Evolutionary conservation across 495 filamentous ascomycete species (phyloP), one percentile per base, ranked within the genome.

Genomic region (Pyrenula aspistea): DNA sequence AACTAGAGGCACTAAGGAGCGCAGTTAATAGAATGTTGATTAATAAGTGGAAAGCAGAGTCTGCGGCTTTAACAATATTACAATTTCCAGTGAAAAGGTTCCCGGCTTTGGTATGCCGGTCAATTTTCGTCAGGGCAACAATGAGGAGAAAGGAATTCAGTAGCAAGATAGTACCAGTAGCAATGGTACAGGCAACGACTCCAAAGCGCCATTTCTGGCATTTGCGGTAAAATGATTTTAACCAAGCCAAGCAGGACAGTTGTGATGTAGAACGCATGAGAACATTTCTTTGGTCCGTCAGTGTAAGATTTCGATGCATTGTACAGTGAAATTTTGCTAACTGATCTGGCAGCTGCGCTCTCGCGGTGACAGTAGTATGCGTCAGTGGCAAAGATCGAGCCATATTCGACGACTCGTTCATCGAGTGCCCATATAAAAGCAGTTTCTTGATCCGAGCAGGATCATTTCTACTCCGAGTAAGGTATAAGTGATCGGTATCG

Each of bases 1-100:
- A 53, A 54, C 71, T 76, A 42, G 65, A 70, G 1, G 67, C 69
- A 0, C 66, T 59, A n/a, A 75, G 64, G 53, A 75, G 60, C 1
- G 62, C 57, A 3, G 72, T 75, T 24, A 62, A 62, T 0, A 72
- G 58, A n/a, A 67, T 22, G 58, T 70, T 70, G 31, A 73, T 67
- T 2, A 47, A 53, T 57, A 72, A 52, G 57, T 72, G 69, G 8
- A 52, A 21, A 20, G 4, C 8, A 20, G 50, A 10, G 19, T 52
- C 22, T 10, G 8, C 20, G 19, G 8, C 20, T 20, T 52, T 24
- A 10, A 24, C 50, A 21, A 10, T 10, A 19, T 52, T 20, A 24
- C 50, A 52, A 20, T 52, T 24, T 4, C 50, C 50, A 19, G 8
- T 24, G 50, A 8, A 52, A 42, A 42, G 31, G 31, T 8, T 15